phyloP scores from a whole-genome alignment of 306 rosid genomes.

The Trifolium subterraneum region DNA sequence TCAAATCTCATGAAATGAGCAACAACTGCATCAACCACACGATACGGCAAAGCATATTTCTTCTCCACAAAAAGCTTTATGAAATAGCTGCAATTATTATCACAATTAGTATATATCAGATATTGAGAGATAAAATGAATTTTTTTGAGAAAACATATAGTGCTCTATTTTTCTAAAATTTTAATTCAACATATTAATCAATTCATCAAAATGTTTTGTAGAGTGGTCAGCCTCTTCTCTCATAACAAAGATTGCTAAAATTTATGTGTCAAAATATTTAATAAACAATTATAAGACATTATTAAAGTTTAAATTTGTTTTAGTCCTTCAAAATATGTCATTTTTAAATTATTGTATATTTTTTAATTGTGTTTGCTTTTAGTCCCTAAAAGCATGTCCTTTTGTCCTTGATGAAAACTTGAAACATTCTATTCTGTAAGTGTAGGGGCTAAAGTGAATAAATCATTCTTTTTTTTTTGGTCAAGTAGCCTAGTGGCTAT shows the following conservation, averaged over 20 bases:
- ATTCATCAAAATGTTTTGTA: not conserved
- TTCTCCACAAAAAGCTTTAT: constrained; percentile 94
- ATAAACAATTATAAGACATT: not conserved
- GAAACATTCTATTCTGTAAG: not conserved
- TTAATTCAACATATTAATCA: constrained; percentile 7
- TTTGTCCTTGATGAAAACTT: not conserved
- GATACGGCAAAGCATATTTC: constrained; percentile 88
- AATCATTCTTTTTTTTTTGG: too few species aligned
- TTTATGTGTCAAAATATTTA: not conserved
- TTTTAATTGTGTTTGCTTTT: not conserved
- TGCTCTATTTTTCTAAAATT: not conserved
- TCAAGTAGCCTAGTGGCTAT: too few species aligned
- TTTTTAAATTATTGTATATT: not conserved
- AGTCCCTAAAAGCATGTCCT: not conserved
- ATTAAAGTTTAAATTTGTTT: not conserved
- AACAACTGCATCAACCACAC: constrained; percentile 81
- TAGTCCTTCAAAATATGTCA: constrained; percentile 2
- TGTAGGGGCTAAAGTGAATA: not conserved
- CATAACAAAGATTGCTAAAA: not conserved
- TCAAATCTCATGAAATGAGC: constrained; percentile 82
- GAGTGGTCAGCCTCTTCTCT: constrained; percentile 7
- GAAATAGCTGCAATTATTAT: constrained; percentile 74
- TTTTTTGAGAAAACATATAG: not conserved
- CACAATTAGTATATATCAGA: constrained; percentile 34
- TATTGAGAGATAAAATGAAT: not conserved